phyloP scores from a whole-genome alignment of 2,329 filamentous ascomycete species.

The Pseudogymnoascus sp. region DNA sequence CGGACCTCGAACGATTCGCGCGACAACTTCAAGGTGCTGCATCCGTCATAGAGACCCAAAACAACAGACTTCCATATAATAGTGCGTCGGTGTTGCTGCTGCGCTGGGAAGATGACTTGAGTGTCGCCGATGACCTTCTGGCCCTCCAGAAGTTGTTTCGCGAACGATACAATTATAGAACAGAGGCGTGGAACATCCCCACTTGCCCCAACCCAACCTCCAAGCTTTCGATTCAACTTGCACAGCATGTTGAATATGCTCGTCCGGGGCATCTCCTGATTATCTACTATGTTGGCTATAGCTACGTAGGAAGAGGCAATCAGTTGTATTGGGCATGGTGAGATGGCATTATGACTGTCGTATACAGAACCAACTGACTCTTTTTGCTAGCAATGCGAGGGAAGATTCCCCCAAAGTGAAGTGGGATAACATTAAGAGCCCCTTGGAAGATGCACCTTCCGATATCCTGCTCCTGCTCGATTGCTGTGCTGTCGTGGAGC shows the following conservation, averaged over 20 bases:
- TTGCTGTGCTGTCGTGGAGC: constrained; percentile 50
- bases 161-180: constrained; percentile 53
- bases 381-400: constrained; percentile 42
- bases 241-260: constrained; percentile 51
- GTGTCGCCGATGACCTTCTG: constrained; percentile 45
- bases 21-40: constrained; percentile 61
- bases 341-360: constrained; percentile 29
- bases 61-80: constrained; percentile 49
- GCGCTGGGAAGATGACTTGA: constrained; percentile 54
- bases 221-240: constrained; percentile 54
- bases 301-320: constrained; percentile 50
- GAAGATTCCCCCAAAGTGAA: constrained; percentile 54
- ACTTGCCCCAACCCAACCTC: constrained; percentile 50
- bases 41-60: constrained; percentile 58
- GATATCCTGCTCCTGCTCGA: constrained; percentile 57
- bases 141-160: constrained; percentile 51
- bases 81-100: constrained; percentile 54
- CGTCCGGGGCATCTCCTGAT: constrained; percentile 53
- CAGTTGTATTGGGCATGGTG: constrained; percentile 62
- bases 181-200: constrained; percentile 54
- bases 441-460: constrained; percentile 55
- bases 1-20: constrained; percentile 59
- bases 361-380: constrained; percentile 30
- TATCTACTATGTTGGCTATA: constrained; percentile 57
- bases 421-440: constrained; percentile 55